Conservation (phyloP, 441 rosid genomes). For the Populus hybrid region DNA sequence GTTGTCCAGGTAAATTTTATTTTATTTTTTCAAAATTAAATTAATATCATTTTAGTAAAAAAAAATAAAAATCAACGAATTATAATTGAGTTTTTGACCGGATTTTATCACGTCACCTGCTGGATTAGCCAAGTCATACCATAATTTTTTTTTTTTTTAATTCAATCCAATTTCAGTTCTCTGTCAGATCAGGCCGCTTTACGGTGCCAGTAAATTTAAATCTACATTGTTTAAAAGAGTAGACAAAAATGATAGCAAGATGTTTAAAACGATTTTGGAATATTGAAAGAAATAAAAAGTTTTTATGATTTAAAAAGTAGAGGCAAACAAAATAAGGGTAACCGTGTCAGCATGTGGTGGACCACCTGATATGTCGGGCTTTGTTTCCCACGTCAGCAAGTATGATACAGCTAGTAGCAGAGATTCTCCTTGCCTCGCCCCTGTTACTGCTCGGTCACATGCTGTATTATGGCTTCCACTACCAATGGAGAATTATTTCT, state of each 20-base stretch:
- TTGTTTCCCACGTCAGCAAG: not conserved
- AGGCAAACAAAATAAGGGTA: not conserved
- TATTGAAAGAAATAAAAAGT: not conserved
- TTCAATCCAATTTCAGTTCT: too few species aligned
- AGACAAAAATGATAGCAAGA: too few species aligned
- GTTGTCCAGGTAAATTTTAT: too few species aligned
- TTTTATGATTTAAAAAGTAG: not conserved
- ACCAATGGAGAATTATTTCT: not conserved
- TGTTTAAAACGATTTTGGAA: not conserved
- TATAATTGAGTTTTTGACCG: too few species aligned
- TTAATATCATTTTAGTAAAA: too few species aligned
- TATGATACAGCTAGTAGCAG: not conserved
- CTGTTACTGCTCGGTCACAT: conserved; percentile 8
- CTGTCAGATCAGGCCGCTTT: too few species aligned
- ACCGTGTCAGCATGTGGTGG: not conserved
- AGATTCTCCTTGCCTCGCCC: conserved; percentile 1
- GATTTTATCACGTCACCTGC: accelerated
- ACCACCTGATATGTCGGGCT: not conserved
- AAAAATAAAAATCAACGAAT: too few species aligned
- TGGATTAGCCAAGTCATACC: too few species aligned
- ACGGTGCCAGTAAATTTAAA: too few species aligned
- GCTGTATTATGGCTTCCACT: conserved; percentile 15
- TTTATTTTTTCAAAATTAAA: too few species aligned
- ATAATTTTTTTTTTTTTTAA: too few species aligned
- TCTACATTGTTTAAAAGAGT: too few species aligned